Evolutionary conservation across 2,329 filamentous ascomycete species (phyloP), one percentile per base, ranked within the genome.

Genomic region (Alternaria sp.): DNA sequence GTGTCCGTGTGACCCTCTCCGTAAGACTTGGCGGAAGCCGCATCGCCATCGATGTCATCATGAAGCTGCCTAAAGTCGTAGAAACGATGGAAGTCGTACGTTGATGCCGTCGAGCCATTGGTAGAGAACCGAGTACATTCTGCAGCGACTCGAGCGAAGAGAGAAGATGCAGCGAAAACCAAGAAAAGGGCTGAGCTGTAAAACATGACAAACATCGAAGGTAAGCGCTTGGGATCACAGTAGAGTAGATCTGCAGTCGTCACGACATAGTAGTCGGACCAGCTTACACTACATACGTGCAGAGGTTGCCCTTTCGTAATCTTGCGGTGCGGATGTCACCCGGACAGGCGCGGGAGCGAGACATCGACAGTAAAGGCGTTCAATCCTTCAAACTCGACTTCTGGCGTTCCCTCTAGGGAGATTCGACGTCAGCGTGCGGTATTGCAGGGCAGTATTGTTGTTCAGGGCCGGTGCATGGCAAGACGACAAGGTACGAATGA

Each of bases 1-100:
- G 26, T 50, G 12, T 8, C 11, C 23, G 30, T 44, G 15, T 47
- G 18, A 21, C 12, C 25, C 14, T 44, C 15, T 18, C n/a, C 53
- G 20, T 47, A 25, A 6, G 46, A n/a, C 20, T 26, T 10, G 18
- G 26, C 15, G 9, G 46, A 33, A 25, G 43, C 28, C 11, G 37
- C 43, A 14, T 43, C 20, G 20, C 25, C 41, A 10, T 37, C 8
- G 18, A n/a, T 5, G 15, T 30, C 7, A 11, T 60, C 53, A 23
- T 53, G 41, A 3, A 57, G 23, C 0, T 65, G 57, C 1, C 66
- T 58, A 20, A 70, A 70, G 53, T 70, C 66, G 49, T 66, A 70
- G 30, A 70, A 70, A 15, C 65, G 65, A 43, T 70, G 60, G 54
- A 64, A 70, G 18, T 61, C 55, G 49, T 64, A 70, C 3, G 49